Conservation (phyloP, 805 yeast genomes). For the Candida alai region DNA sequence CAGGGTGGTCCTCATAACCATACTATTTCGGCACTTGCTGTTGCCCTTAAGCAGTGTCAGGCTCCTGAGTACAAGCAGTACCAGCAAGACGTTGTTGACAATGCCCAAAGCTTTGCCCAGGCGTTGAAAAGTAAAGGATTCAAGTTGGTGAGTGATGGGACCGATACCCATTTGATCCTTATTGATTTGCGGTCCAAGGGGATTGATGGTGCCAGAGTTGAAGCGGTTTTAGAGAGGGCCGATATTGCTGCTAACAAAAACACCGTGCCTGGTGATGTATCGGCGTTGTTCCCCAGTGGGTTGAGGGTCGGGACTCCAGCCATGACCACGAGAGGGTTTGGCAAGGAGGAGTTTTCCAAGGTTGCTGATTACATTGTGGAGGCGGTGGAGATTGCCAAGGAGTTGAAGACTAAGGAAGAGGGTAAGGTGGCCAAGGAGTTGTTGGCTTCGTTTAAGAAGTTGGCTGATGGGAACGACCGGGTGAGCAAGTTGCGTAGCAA, state of each 20-base stretch:
- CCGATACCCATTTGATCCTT: constrained; percentile 95
- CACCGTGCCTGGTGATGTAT: constrained; percentile 96
- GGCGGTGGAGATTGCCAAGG: constrained; percentile 65
- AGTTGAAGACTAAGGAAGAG: constrained; percentile 54
- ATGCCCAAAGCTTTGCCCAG: constrained; percentile 78
- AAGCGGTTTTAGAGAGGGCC: constrained; percentile 88
- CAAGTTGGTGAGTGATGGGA: constrained; percentile 87
- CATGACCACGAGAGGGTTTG: constrained; percentile 96
- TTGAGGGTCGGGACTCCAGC: constrained; percentile 98
- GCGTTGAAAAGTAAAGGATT: constrained; percentile 72
- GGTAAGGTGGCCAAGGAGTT: constrained; percentile 89
- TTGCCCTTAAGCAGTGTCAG: constrained; percentile 91
- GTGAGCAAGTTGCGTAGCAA: constrained; percentile 65
- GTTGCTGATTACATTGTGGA: constrained; percentile 78
- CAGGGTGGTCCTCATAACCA: constrained; percentile 99
- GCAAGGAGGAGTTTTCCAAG: constrained; percentile 77
- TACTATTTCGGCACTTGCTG: constrained; percentile 95
- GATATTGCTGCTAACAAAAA: constrained; percentile 97
- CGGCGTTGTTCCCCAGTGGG: constrained; percentile 96
- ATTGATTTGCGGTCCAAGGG: constrained; percentile 85
- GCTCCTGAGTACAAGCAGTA: constrained; percentile 88
- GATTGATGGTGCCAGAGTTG: constrained; percentile 96
- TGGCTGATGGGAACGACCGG: constrained; percentile 66
- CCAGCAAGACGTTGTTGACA: constrained; percentile 82
- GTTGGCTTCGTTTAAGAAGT: constrained; percentile 83